Evolutionary conservation across 2,329 filamentous ascomycete genomes (phyloP).

Genomic region (Monilinia polystroma): DNA sequence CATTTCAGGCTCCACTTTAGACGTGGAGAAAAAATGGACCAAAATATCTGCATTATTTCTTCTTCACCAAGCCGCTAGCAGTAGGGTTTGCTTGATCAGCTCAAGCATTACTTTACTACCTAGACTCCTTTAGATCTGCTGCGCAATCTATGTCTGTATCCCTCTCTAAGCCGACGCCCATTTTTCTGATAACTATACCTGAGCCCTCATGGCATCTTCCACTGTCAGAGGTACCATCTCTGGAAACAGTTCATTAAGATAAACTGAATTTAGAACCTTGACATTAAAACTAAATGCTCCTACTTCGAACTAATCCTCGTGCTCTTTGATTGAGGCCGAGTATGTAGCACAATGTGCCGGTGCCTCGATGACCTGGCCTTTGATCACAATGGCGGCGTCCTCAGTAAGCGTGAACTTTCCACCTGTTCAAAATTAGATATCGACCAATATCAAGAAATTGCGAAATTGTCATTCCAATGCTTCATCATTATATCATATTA

Average conservation of each 20-base stretch:
- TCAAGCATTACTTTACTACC: neutral
- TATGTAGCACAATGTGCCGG: slow-evolving; percentile 2
- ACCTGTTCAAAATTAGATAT: neutral
- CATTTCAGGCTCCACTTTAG: too few relatives aligned
- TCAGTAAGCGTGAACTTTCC: neutral
- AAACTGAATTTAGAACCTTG: neutral
- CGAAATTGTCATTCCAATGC: neutral
- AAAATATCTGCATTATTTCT: neutral
- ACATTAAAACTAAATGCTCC: slow-evolving; percentile 10
- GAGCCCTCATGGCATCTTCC: neutral
- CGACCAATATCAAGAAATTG: neutral
- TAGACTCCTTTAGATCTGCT: neutral
- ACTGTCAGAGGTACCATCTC: slow-evolving; percentile 2
- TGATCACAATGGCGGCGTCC: neutral
- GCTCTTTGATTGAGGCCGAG: slow-evolving; percentile 6
- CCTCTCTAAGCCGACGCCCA: too few relatives aligned
- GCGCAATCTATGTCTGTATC: neutral
- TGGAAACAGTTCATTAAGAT: slow-evolving; percentile 11
- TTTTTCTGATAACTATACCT: neutral
- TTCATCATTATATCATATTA: too few relatives aligned
- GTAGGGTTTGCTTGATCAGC: neutral
- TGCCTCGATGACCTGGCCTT: neutral
- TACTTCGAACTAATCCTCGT: slow-evolving; percentile 9
- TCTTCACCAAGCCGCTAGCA: neutral
- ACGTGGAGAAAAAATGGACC: too few relatives aligned